Percentiles rank a stretch among this genome's conserved stretches.
phyloP scores from a whole-genome alignment of 2,329 filamentous ascomycete species.

The Aspergillus sp. region DNA sequence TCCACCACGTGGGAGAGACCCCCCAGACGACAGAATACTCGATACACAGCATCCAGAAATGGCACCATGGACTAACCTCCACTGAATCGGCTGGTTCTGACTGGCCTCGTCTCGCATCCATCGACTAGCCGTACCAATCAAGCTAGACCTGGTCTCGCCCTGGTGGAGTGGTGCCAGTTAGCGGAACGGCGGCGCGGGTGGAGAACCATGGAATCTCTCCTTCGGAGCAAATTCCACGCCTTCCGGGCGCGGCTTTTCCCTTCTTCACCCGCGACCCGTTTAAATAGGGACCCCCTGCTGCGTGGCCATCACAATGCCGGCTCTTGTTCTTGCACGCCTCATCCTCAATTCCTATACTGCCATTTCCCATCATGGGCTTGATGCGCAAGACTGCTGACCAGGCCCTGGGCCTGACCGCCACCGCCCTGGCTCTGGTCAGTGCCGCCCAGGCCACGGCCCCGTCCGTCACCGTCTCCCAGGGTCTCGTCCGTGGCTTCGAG shows the following conservation, averaged over 20 bases:
- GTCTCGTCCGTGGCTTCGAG: slow-evolving; percentile 25
- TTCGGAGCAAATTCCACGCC: neutral
- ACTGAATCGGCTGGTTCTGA: neutral
- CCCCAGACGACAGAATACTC: too few relatives aligned
- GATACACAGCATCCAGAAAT: neutral
- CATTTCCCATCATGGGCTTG: slow-evolving; percentile 15
- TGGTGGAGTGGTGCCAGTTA: neutral
- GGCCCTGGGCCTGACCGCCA: slow-evolving; percentile 15
- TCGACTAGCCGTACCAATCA: too few relatives aligned
- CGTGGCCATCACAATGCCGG: neutral
- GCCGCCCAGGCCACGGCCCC: slow-evolving; percentile 10
- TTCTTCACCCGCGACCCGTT: neutral
- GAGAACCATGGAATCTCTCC: neutral
- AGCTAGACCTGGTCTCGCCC: neutral
- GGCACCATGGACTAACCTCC: neutral
- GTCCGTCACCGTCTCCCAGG: slow-evolving; percentile 22
- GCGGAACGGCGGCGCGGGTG: neutral
- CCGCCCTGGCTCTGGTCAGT: slow-evolving; percentile 14
- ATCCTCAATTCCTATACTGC: neutral
- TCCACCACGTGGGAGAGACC: neutral
- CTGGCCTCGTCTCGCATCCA: neutral
- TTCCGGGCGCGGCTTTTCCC: neutral
- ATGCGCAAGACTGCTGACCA: slow-evolving; percentile 7
- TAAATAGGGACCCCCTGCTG: neutral
- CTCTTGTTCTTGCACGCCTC: neutral